Evolutionary conservation across 805 yeast genomes (phyloP).

Genomic region (Pichia thaimueangensis): DNA sequence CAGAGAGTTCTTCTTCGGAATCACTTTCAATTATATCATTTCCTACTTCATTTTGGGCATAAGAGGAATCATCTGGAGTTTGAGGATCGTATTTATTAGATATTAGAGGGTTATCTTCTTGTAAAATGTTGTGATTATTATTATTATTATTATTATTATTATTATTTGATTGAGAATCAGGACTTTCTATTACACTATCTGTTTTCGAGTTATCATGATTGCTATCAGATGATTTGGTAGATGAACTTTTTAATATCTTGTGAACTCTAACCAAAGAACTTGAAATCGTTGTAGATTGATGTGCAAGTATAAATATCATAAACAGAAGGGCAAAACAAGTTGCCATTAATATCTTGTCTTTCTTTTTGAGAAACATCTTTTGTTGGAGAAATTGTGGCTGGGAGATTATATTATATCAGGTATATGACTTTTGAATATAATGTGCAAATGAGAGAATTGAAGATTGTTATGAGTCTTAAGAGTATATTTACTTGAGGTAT

Average conservation of each 20-base stretch:
- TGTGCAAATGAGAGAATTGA: no score
- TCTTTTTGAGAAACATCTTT: no score
- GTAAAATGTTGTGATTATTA: not conserved
- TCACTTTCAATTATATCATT: slow-evolving; percentile 1
- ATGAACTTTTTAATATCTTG: not conserved
- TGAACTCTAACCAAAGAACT: not conserved
- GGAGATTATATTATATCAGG: no score
- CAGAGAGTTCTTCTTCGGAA: not conserved
- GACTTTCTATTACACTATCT: no score
- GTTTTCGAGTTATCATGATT: not conserved
- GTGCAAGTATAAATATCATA: not conserved
- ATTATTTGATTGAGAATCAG: no score
- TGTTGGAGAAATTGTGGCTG: no score
- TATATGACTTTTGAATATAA: no score
- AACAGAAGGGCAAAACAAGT: not conserved
- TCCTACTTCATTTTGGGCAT: slow-evolving; percentile 1
- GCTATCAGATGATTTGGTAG: not conserved
- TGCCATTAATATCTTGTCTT: no score
- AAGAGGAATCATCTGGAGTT: slow-evolving; percentile 2
- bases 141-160: no score
- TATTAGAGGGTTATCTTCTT: not conserved
- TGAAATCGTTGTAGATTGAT: not conserved
- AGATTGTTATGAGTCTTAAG: no score
- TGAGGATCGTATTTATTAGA: not conserved
- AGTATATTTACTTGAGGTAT: no score